These are phyloP conservation scores for Boletus sensibilis DNA, from an alignment of 768 basidiomycete species.

Conservation along the genomic window DNA sequence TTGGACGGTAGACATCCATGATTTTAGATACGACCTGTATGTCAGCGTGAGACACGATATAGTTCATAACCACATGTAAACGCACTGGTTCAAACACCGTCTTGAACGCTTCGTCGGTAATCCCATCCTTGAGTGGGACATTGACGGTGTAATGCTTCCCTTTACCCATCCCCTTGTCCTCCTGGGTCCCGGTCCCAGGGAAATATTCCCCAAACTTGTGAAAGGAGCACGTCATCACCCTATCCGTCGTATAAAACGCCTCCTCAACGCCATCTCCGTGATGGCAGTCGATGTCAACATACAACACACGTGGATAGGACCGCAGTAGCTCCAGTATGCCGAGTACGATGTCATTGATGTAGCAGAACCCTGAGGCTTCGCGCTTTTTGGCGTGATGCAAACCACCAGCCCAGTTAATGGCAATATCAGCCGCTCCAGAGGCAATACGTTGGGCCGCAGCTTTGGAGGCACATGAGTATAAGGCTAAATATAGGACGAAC, in stretches of 20 bases:
- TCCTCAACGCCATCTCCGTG: slow-evolving; percentile 99
- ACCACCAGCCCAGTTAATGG: slow-evolving; percentile 97
- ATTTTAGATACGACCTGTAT: slow-evolving; percentile 76
- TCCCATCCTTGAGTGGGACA: slow-evolving; percentile 90
- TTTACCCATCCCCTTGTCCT: slow-evolving; percentile 79
- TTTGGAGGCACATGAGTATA: slow-evolving; percentile 27
- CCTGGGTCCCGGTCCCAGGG: slow-evolving; percentile 77
- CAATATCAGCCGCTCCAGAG: slow-evolving; percentile 74
- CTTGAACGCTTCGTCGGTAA: slow-evolving; percentile 84
- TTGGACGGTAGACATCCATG: slow-evolving; percentile 84
- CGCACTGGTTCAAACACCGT: slow-evolving; percentile 91
- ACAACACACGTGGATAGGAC: slow-evolving; percentile 81
- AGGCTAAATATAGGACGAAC: background rate
- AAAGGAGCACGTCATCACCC: slow-evolving; percentile 96
- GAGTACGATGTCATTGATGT: slow-evolving; percentile 97
- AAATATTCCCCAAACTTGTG: slow-evolving; percentile 92
- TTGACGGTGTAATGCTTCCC: slow-evolving; percentile 91
- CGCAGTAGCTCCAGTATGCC: slow-evolving; percentile 92
- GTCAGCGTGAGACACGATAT: background rate
- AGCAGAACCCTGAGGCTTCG: slow-evolving; percentile 98
- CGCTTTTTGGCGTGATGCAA: slow-evolving; percentile 99
- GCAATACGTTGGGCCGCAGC: slow-evolving; percentile 80
- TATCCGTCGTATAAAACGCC: slow-evolving; percentile 95
- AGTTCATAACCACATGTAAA: background rate
- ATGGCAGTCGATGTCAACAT: slow-evolving; percentile 98